A percentile compares a stretch with the other conserved stretches of the same genome.
Conservation (phyloP, 805 yeast species). For the Ogataea allantospora region DNA sequence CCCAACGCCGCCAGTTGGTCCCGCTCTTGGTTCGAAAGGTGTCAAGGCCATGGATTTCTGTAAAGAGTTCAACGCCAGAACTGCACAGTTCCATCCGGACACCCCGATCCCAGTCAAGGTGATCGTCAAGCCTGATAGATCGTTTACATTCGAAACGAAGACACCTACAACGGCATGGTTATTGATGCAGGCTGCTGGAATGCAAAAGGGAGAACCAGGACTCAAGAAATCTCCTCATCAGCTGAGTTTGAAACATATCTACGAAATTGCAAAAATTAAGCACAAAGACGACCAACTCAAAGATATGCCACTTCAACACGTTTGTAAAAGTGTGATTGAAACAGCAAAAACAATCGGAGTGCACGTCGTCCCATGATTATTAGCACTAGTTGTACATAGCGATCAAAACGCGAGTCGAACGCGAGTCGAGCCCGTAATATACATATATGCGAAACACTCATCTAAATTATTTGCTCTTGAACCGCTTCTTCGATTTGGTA, state of each 20-base stretch:
- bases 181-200: constrained; percentile 75
- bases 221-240: constrained; percentile 51
- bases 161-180: constrained; percentile 92
- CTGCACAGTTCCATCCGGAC: constrained; percentile 83
- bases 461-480: constrained; percentile 9
- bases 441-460: constrained; percentile 11
- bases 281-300: constrained; percentile 80
- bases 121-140: constrained; percentile 87
- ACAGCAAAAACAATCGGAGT: constrained; percentile 92
- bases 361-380: constrained; percentile 42
- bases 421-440: constrained; percentile 13
- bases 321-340: constrained; percentile 79
- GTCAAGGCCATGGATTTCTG: constrained; percentile 98
- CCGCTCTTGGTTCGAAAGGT: constrained; percentile 97
- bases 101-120: constrained; percentile 85
- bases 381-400: constrained; percentile 13
- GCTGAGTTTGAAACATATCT: constrained; percentile 76
- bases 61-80: constrained; percentile 96
- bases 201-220: constrained; percentile 73
- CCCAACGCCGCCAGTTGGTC: constrained; percentile 99
- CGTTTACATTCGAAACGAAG: constrained; percentile 81
- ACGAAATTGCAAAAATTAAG: constrained; percentile 93
- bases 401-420: constrained; percentile 9
- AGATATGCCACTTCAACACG: constrained; percentile 64
- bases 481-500: constrained; percentile 16